phyloP scores from a whole-genome alignment of 2,329 filamentous ascomycete genomes.

The Verticillium klebahnii region DNA sequence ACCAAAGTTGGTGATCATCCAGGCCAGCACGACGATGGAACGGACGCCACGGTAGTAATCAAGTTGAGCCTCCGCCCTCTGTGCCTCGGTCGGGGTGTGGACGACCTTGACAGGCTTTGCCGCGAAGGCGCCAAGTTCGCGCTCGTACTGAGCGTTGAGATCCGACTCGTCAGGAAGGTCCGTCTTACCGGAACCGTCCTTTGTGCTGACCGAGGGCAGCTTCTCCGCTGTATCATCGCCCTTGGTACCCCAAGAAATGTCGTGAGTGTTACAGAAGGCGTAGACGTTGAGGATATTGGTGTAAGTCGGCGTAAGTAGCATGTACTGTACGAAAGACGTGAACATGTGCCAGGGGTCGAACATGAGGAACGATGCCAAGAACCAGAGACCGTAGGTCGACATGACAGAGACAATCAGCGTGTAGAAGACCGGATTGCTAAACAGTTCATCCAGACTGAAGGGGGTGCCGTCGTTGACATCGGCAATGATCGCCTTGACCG shows the following conservation, averaged over 20 bases:
- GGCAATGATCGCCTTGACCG: conserved; percentile 75
- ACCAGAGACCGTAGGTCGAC: conserved; percentile 90
- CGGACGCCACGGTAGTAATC: conserved; percentile 98
- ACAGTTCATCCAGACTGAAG: conserved; percentile 69
- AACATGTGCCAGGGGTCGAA: conserved; percentile 99
- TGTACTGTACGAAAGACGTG: conserved; percentile 91
- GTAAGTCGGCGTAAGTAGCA: conserved; percentile 91
- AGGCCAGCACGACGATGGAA: conserved; percentile 83
- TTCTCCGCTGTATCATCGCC: conserved; percentile 95
- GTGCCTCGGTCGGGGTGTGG: conserved; percentile 48
- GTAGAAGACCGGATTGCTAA: conserved; percentile 86
- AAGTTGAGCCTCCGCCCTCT: conserved; percentile 78
- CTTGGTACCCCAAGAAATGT: conserved; percentile 97
- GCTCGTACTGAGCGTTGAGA: conserved; percentile 90
- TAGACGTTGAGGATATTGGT: conserved; percentile 99
- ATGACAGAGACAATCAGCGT: conserved; percentile 88
- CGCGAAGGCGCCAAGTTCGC: conserved; percentile 70
- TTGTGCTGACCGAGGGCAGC: conserved; percentile 80
- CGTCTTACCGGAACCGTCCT: conserved; percentile 86
- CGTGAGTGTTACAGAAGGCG: conserved; percentile 97
- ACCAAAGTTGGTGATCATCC: conserved; percentile 95
- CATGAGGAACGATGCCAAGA: conserved; percentile 88
- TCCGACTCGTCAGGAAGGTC: conserved; percentile 94
- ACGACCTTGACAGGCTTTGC: conserved; percentile 71
- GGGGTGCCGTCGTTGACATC: conserved; percentile 57